Evolutionary conservation across 1,139 yeast species (phyloP), one percentile per base, ranked within the genome.

Genomic region (Pichia kudriavzevii): DNA sequence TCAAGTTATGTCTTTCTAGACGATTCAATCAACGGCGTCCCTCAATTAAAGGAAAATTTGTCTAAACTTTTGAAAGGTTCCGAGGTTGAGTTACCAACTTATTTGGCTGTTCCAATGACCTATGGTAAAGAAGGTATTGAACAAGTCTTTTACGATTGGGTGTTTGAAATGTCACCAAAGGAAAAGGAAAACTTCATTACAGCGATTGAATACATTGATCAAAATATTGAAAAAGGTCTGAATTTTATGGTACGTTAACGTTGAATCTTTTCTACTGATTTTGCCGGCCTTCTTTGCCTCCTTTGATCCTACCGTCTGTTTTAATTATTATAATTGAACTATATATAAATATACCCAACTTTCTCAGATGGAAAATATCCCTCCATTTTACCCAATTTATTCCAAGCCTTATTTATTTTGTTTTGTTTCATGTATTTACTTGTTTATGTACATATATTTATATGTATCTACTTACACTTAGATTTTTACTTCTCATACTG

Each of bases 101-200:
- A 28, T 23, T 75, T 79, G 61, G 70, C 87, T 23, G 65, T 80
- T 46, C 83, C 82, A 55, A 73, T 78, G 43, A 66, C 69, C 43
- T 66, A 79, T 47, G 75, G 72, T 40, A 61, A 60, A 35, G 66
- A 67, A 32, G 88, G 88, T 61, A 69, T 76, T 44, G 61, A 66
- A 50, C 60, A 63, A 36, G 61, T 79, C 42, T 76, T 79, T 59
- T 48, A 58, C 38, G 52, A 53, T 15, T 61, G 68, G 40, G 66
- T 79, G 55, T 70, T 72, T 41, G 65, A 67, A 44, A 63, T 77
- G 56, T 65, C 72, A 48, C 56, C 52, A 41, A 68, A 70, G 57
- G 88, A 80, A 64, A 69, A 66, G 53, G 77, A 67, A 48, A 60
- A 75, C 59, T 67, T 77, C 46, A 56, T 55, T 46, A 63, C 63